These are phyloP conservation scores for Linnemannia zychae DNA, from an alignment of 192 early-diverging fungal genomes.

Conservation along the genomic window DNA sequence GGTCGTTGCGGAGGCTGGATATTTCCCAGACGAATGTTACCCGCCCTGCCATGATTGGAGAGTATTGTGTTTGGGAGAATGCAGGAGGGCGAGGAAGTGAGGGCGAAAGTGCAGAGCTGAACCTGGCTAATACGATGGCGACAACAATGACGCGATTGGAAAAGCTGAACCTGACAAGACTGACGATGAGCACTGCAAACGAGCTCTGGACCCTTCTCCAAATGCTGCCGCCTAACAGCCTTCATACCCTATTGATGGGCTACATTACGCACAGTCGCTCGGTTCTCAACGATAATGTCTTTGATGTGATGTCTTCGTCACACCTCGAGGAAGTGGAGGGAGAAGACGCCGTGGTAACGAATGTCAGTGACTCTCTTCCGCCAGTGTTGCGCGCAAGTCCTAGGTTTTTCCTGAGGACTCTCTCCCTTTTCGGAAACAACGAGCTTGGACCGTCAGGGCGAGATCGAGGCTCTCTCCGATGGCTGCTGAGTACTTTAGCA, in stretches of 20 bases:
- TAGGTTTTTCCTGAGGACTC: conserved; percentile 26
- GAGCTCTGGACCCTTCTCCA: conserved; percentile 23
- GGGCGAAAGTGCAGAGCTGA: not conserved
- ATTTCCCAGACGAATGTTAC: conserved; percentile 33
- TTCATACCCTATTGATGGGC: conserved; percentile 38
- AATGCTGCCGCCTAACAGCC: conserved; percentile 18
- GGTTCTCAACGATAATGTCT: not conserved
- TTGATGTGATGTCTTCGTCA: not conserved
- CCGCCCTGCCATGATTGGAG: conserved; percentile 1
- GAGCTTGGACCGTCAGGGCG: conserved; percentile 17
- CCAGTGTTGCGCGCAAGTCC: not conserved
- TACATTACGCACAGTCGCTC: conserved; percentile 20
- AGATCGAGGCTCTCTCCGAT: not conserved
- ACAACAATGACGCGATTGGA: conserved; percentile 17
- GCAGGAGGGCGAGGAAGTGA: not conserved
- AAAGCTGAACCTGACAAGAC: conserved; percentile 40
- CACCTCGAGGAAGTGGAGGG: not conserved
- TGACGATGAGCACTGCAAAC: conserved; percentile 22
- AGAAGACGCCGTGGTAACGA: not conserved
- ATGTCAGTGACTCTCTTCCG: not conserved
- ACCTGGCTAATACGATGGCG: not conserved
- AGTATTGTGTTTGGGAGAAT: conserved; percentile 30
- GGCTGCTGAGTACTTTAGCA: conserved; percentile 8
- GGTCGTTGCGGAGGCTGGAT: conserved; percentile 24
- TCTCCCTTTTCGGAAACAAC: conserved; percentile 40